phyloP scores from a whole-genome alignment of 2,329 filamentous ascomycete species.

The Epichloe sp. region DNA sequence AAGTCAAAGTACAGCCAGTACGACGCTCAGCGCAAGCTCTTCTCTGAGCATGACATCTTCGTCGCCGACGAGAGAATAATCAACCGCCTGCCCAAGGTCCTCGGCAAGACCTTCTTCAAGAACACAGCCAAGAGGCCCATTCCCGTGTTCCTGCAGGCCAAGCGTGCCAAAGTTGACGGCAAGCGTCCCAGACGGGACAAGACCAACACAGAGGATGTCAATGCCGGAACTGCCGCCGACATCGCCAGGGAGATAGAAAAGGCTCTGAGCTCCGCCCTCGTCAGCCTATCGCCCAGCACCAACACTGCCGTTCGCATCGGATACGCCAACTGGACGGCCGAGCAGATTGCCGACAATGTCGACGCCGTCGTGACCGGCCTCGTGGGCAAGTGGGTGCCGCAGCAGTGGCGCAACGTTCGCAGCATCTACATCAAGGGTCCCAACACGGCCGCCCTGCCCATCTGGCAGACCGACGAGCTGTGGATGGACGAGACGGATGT shows the following conservation, averaged over 20 bases:
- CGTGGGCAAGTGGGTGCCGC: conserved; percentile 67
- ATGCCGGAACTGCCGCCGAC: conserved; percentile 44
- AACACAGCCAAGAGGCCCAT: conserved; percentile 72
- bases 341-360: conserved; percentile 72
- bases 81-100: conserved; percentile 56
- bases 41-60: conserved; percentile 82
- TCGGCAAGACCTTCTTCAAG: conserved; percentile 93
- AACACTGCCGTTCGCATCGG: conserved; percentile 75
- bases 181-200: conserved; percentile 46
- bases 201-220: conserved; percentile 20
- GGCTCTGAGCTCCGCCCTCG: conserved; percentile 62
- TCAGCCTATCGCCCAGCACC: conserved; percentile 65
- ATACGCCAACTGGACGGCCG: conserved; percentile 56
- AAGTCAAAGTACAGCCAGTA: conserved; percentile 74
- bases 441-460: conserved; percentile 76
- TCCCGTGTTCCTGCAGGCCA: conserved; percentile 57
- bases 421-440: conserved; percentile 83
- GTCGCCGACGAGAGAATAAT: conserved; percentile 81
- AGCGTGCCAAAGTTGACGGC: conserved; percentile 46
- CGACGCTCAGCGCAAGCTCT: conserved; percentile 73
- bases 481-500: conserved; percentile 70
- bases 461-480: conserved; percentile 86
- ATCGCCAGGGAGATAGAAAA: conserved; percentile 73
- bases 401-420: conserved; percentile 79
- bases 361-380: conserved; percentile 55